Percentiles rank a stretch among this genome's conserved stretches.
Evolutionary conservation across 495 filamentous ascomycete species (phyloP).

Genomic region (Corynascus novoguineensis): DNA sequence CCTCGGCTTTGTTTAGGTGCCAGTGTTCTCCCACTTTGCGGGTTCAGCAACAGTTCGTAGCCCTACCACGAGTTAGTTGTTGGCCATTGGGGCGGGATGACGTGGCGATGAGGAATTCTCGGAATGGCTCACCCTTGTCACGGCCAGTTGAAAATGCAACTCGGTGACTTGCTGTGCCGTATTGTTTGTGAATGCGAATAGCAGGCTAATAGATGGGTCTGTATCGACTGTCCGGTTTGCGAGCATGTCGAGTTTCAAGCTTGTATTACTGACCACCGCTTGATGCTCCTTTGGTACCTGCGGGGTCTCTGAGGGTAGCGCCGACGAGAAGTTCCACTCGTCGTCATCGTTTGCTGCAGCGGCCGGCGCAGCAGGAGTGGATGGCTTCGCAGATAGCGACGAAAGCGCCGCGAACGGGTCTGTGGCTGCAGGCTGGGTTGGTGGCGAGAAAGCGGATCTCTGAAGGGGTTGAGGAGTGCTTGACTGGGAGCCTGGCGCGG

Average conservation of each 20-base stretch:
- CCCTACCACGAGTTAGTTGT: constrained; percentile 43
- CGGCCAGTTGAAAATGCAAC: constrained; percentile 84
- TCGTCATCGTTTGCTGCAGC: constrained; percentile 58
- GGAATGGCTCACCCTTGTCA: constrained; percentile 69
- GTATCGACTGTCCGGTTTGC: constrained; percentile 40
- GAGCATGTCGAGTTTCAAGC: constrained; percentile 48
- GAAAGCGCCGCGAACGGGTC: constrained; percentile 72
- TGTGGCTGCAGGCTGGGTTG: constrained; percentile 36
- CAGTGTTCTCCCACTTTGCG: constrained; percentile 73
- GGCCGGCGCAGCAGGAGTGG: constrained; percentile 35
- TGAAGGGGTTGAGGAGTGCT: constrained; percentile 44
- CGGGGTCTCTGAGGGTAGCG: constrained; percentile 60
- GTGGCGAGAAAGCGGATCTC: constrained; percentile 37
- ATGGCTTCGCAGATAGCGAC: constrained; percentile 41
- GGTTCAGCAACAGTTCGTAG: constrained; percentile 72
- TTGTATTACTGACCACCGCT: constrained; percentile 44
- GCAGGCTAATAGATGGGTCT: constrained; percentile 54
- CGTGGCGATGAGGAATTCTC: too few species aligned
- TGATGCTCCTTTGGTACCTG: constrained; percentile 40
- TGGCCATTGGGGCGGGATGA: too few species aligned
- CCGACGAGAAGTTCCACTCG: constrained; percentile 91
- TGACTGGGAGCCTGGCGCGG: constrained; percentile 38
- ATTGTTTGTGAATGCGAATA: constrained; percentile 73
- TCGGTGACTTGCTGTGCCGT: constrained; percentile 65
- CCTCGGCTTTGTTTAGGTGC: constrained; percentile 67